Percentiles rank a stretch among this genome's conserved stretches.
These are phyloP conservation scores for Licmophora abbreviata DNA, from an alignment of 108 stramenopile species.

Conservation along the genomic window DNA sequence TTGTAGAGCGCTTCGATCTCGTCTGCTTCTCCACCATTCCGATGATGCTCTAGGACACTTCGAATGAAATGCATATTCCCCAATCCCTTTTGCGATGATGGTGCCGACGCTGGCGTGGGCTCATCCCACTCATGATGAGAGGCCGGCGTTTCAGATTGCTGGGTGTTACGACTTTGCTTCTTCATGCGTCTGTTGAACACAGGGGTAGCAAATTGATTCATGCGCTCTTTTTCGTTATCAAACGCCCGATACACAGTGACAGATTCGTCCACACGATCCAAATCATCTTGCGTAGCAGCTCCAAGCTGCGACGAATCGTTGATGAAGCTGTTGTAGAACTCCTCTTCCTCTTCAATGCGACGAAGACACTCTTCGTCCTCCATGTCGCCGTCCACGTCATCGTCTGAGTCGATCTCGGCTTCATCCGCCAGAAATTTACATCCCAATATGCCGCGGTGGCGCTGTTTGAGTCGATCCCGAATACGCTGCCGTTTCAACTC, in stretches of 20 bases:
- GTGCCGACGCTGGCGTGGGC: conserved; percentile 26
- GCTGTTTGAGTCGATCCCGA: not conserved
- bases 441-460: not conserved
- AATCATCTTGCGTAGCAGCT: conserved; percentile 61
- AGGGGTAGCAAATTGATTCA: conserved; percentile 60
- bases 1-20: conserved; percentile 61
- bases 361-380: conserved; percentile 47
- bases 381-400: conserved; percentile 57
- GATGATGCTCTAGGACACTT: conserved; percentile 76
- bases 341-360: conserved; percentile 61
- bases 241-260: conserved; percentile 40
- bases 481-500: conserved; percentile 1
- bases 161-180: not conserved
- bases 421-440: conserved; percentile 34
- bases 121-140: conserved; percentile 7
- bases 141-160: not conserved
- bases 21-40: conserved; percentile 62
- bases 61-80: conserved; percentile 82
- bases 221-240: conserved; percentile 39
- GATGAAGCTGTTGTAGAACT: conserved; percentile 55
- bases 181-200: conserved; percentile 62
- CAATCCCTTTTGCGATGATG: conserved; percentile 58
- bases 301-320: conserved; percentile 78
- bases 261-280: conserved; percentile 34
- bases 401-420: conserved; percentile 44